Percentiles rank a stretch among this genome's conserved stretches.
phyloP scores from a whole-genome alignment of 768 basidiomycete genomes.

The Gymnopilus dilepis region DNA sequence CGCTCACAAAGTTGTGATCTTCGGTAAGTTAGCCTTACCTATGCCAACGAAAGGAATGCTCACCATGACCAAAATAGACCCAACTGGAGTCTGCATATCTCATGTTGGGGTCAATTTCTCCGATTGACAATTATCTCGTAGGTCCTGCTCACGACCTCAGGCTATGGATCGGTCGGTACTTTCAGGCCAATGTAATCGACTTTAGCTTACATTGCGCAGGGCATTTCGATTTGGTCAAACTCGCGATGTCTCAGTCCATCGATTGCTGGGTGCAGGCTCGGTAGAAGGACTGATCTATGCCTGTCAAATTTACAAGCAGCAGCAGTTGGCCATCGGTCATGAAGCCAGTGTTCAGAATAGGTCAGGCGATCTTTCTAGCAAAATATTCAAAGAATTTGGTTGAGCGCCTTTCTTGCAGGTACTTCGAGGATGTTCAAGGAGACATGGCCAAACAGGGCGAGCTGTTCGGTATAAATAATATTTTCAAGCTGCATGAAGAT shows the following conservation, averaged over 20 bases:
- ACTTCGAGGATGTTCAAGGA: slow-evolving; percentile 84
- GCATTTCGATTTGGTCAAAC: slow-evolving; percentile 89
- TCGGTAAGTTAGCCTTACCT: slow-evolving; percentile 53
- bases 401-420: slow-evolving; percentile 55
- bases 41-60: slow-evolving; percentile 13
- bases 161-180: slow-evolving; percentile 73
- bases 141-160: slow-evolving; percentile 94
- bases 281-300: slow-evolving; percentile 89
- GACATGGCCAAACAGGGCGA: slow-evolving; percentile 78
- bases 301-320: slow-evolving; percentile 91
- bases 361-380: too few relatives aligned
- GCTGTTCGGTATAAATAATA: slow-evolving; percentile 85
- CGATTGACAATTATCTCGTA: slow-evolving; percentile 30
- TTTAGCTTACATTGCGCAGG: slow-evolving; percentile 36
- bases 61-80: slow-evolving; percentile 56
- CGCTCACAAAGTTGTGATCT: slow-evolving; percentile 94
- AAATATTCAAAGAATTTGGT: too few relatives aligned
- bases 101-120: not conserved
- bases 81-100: slow-evolving; percentile 84
- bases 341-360: slow-evolving; percentile 83
- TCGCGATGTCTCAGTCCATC: slow-evolving; percentile 83
- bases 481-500: slow-evolving; percentile 78
- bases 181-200: too few relatives aligned
- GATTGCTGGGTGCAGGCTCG: slow-evolving; percentile 85
- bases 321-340: slow-evolving; percentile 92